A percentile compares a stretch with the other conserved stretches of the same genome.
Evolutionary conservation across 2,329 filamentous ascomycete species (phyloP).

Genomic region (Aspergillus novofumigatus): DNA sequence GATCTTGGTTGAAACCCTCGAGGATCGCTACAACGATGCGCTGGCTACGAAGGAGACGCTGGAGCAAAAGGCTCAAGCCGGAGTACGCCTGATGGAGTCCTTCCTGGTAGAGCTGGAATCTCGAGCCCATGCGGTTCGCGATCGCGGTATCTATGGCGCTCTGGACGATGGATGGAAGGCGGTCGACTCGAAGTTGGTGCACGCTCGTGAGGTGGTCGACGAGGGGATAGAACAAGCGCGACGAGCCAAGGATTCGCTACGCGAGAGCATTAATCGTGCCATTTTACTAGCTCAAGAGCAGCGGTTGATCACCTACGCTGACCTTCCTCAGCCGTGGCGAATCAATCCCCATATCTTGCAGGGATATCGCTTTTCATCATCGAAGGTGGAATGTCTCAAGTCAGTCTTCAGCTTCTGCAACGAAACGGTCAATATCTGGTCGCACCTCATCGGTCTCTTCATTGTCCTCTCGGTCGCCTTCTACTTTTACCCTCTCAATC

Average conservation of each 20-base stretch:
- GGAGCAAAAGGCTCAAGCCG: slow-evolving; percentile 85
- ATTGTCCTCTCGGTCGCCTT: slow-evolving; percentile 85
- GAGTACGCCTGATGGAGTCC: slow-evolving; percentile 78
- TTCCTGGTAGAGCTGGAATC: slow-evolving; percentile 83
- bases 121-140: slow-evolving; percentile 72
- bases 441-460: slow-evolving; percentile 83
- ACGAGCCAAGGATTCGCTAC: slow-evolving; percentile 73
- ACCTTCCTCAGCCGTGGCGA: slow-evolving; percentile 86
- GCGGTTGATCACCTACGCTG: slow-evolving; percentile 81
- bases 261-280: slow-evolving; percentile 78
- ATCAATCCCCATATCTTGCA: slow-evolving; percentile 89
- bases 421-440: slow-evolving; percentile 97
- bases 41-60: slow-evolving; percentile 79
- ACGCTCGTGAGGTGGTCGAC: slow-evolving; percentile 71
- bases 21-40: slow-evolving; percentile 80
- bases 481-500: slow-evolving; percentile 87
- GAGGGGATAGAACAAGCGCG: slow-evolving; percentile 79
- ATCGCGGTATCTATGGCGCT: slow-evolving; percentile 71
- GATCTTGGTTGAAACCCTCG: slow-evolving; percentile 88
- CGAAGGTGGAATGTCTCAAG: slow-evolving; percentile 80
- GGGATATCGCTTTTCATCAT: slow-evolving; percentile 91
- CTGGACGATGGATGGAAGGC: slow-evolving; percentile 76
- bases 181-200: slow-evolving; percentile 72
- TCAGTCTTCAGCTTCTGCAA: slow-evolving; percentile 85
- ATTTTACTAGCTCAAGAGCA: slow-evolving; percentile 70